Evolutionary conservation across 768 basidiomycete species (phyloP).

Genomic region (Chalciporus pseudorubinellus): DNA sequence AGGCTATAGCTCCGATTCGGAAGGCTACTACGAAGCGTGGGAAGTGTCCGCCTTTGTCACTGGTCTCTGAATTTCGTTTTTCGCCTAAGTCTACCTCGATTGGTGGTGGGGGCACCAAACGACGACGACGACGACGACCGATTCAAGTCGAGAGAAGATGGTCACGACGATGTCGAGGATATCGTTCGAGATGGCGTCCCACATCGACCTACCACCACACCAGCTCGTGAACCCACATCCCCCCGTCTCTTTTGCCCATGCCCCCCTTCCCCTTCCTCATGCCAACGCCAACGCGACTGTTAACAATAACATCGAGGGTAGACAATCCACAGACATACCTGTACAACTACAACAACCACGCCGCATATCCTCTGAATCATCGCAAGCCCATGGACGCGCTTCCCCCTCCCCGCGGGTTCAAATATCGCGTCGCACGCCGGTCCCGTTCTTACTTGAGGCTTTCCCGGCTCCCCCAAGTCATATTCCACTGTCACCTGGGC

Average conservation of each 20-base stretch:
- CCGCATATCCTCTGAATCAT: constrained; percentile 29
- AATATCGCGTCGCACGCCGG: constrained; percentile 29
- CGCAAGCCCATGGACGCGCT: constrained; percentile 20
- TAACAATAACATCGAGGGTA: neutral
- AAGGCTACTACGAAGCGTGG: constrained; percentile 25
- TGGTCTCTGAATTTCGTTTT: constrained; percentile 22
- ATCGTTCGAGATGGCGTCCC: constrained; percentile 12
- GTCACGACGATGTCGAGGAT: constrained; percentile 17
- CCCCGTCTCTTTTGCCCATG: constrained; percentile 1
- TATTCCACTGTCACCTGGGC: constrained; percentile 26
- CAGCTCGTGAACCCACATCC: constrained; percentile 9
- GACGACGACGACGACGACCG: neutral
- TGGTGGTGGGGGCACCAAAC: constrained; percentile 16
- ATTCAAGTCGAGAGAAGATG: constrained; percentile 7
- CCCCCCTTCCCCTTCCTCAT: constrained; percentile 18
- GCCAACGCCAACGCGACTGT: neutral
- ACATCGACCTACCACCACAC: constrained; percentile 9
- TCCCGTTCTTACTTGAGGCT: constrained; percentile 37
- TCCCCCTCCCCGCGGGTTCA: constrained; percentile 20
- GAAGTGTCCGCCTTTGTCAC: constrained; percentile 18
- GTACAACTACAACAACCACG: constrained; percentile 2
- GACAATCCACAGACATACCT: neutral
- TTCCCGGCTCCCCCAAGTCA: constrained; percentile 37
- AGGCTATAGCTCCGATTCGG: no score
- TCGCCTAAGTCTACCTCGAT: constrained; percentile 15